Percentiles rank a stretch among this genome's conserved stretches.
These are phyloP conservation scores for Oemleria cerasiformis DNA, from an alignment of 306 rosid species.

Conservation along the genomic window DNA sequence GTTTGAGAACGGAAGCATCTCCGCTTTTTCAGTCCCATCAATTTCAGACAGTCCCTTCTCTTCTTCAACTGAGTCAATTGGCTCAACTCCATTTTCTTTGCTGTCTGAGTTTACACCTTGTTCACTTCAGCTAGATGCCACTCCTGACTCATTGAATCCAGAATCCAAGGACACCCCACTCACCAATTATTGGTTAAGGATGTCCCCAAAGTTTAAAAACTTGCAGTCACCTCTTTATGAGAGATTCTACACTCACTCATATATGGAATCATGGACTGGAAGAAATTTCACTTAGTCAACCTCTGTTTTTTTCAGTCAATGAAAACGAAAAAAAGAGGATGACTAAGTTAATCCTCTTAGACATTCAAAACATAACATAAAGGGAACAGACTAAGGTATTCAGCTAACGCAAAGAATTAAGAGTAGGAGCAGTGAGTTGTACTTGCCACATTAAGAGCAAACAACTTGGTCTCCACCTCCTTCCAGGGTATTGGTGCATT, in stretches of 20 bases:
- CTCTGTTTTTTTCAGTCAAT: too few species aligned
- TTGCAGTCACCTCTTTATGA: not conserved
- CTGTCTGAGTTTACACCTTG: not conserved
- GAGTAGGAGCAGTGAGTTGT: slow-evolving; percentile 27
- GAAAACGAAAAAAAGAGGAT: too few species aligned
- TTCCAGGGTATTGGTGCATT: slow-evolving; percentile 80
- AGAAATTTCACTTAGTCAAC: not conserved
- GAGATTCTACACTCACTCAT: not conserved
- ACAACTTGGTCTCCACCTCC: slow-evolving; percentile 93
- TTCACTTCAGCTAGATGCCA: not conserved
- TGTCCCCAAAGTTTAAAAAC: not conserved
- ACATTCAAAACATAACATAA: not conserved
- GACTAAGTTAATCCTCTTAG: not conserved
- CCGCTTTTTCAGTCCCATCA: not conserved
- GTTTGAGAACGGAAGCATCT: too few species aligned
- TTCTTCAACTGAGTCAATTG: not conserved
- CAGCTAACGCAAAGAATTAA: slow-evolving; percentile 1
- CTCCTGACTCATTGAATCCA: not conserved
- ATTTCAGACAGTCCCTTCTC: not conserved
- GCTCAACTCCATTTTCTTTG: not conserved
- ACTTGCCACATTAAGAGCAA: slow-evolving; percentile 88
- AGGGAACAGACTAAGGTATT: slow-evolving; percentile 8
- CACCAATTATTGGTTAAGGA: not conserved
- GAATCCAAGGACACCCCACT: too few species aligned
- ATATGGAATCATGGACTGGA: not conserved